A percentile compares a stretch with the other conserved stretches of the same genome.
phyloP scores from a whole-genome alignment of 371 early-diverging fungal species.

The Mycotypha africana region DNA sequence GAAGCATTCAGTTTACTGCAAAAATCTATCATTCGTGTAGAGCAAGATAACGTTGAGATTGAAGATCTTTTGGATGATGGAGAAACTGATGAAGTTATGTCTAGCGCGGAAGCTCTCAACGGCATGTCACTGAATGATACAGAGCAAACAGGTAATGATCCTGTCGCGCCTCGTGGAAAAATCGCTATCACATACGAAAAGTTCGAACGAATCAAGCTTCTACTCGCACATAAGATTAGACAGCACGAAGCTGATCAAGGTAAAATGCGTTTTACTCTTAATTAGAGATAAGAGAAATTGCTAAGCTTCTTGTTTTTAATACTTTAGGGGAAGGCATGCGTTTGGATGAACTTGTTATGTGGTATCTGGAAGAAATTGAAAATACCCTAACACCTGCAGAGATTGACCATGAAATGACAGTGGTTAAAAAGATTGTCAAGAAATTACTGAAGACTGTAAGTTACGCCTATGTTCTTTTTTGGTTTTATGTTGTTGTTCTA shows the following conservation, averaged over 20 bases:
- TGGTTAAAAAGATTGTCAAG: slow-evolving; percentile 76
- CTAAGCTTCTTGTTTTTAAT: background rate
- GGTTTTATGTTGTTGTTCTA: background rate
- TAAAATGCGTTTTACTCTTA: slow-evolving; percentile 4
- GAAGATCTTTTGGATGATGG: slow-evolving; percentile 44
- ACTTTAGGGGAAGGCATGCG: slow-evolving; percentile 51
- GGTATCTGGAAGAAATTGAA: slow-evolving; percentile 79
- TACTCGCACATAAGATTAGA: slow-evolving; percentile 65
- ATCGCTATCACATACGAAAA: slow-evolving; percentile 69
- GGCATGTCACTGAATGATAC: slow-evolving; percentile 21
- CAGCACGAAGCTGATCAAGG: slow-evolving; percentile 28
- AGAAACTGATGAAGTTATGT: slow-evolving; percentile 23
- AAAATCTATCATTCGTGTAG: slow-evolving; percentile 90
- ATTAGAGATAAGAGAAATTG: background rate
- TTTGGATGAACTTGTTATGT: slow-evolving; percentile 69
- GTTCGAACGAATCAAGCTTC: slow-evolving; percentile 70
- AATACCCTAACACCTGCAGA: slow-evolving; percentile 72
- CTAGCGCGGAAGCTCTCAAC: slow-evolving; percentile 34
- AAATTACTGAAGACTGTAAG: slow-evolving; percentile 68
- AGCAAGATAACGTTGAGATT: slow-evolving; percentile 83
- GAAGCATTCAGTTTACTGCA: slow-evolving; percentile 92
- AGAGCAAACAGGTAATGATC: slow-evolving; percentile 26
- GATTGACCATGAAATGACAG: slow-evolving; percentile 55
- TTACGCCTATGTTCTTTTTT: background rate
- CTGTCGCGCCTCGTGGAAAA: slow-evolving; percentile 13